Evolutionary conservation across 495 filamentous ascomycete species (phyloP), one percentile per base, ranked within the genome.

Genomic region (Penicillium cataractarum): DNA sequence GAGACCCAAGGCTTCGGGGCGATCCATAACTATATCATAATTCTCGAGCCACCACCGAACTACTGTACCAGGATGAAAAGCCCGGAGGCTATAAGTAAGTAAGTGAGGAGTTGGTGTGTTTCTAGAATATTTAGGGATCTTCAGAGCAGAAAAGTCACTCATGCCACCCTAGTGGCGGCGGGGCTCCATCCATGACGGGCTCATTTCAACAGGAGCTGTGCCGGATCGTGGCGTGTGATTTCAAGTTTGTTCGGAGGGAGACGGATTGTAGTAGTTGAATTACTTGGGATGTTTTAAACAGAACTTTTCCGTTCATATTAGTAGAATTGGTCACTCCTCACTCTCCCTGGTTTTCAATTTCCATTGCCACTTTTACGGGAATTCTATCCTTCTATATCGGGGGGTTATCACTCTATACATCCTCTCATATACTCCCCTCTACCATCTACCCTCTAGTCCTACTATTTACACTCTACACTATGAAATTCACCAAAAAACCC

Each of bases 141-240:
- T 7, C 5, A 39, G 32, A 33, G 1, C 1, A 39, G 12, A 15
- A 39, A 17, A 3, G 3, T 9, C 0, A 29, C 15, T 1, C 6
- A 26, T 53, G 50, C 50, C 50, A 40, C 37, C 33, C 33, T 27
- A 19, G 27, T 46, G 27, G 39, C 54, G 48, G 48, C 55, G 26
- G 29, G 55, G n/a, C 33, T 21, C 35, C 27, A 57, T 60, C 55
- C 37, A 65, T 60, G 62, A 60, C 56, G 66, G 46, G 54, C 21
- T 44, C 59, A 56, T 50, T 57, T 53, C n/a, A 19, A 21, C 56
- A 26, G 15, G 33, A 37, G 27, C 42, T 46, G 22, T 39, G n/a
- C n/a, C 44, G 42, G 65, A 37, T 33, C 22, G 66, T 62, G 66
- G 66, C 66, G 60, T 60, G 22, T 57, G 39, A 33, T 58, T 53